Evolutionary conservation across 2,329 filamentous ascomycete genomes (phyloP), one percentile per base, ranked within the genome.

Genomic region (Decorospora gaudefroyi): DNA sequence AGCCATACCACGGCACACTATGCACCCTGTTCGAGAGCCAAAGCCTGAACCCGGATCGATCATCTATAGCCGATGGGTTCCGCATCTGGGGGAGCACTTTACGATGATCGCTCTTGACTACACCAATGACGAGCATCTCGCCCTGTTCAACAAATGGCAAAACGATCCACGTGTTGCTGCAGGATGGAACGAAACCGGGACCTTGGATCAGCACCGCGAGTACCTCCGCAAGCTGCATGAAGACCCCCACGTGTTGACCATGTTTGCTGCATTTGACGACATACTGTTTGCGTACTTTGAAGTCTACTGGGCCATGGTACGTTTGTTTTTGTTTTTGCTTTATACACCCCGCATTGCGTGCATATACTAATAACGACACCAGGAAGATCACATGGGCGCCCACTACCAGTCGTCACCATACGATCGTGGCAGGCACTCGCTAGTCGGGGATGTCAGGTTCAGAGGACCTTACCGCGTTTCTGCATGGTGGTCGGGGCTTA

Each of bases 111-210:
- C 82, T 8, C 77, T 92, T 1, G 84, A 91, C 66, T 87, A 81
- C 70, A 62, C 76, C 21, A 74, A 88, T 59, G 63, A 74, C 1
- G 76, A 81, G 58, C 87, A 92, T 69, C 71, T 91, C 36, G 72
- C 75, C 11, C 75, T 89, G 4, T 91, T 92, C 75, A 84, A 90
- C 70, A 77, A 77, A 43, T 92, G 88, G 88, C 87, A 90, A 71
- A 92, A 92, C 62, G 87, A 91, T 63, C 87, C 87, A 38, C 85
- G 88, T 36, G 88, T 92, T 21, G 86, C 86, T 3, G 81, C 85
- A 61, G 87, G 87, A 3, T 91, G 88, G 88, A 88, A 89, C 62
- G 83, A 88, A 72, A 87, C 85, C 1, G 88, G 87, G 21, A 87
- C 86, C 1, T 70, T 88, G 33, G 86, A 88, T 19, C 78, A 90